Conservation (phyloP, 306 rosid species). For the Aeschynomene evenia region DNA sequence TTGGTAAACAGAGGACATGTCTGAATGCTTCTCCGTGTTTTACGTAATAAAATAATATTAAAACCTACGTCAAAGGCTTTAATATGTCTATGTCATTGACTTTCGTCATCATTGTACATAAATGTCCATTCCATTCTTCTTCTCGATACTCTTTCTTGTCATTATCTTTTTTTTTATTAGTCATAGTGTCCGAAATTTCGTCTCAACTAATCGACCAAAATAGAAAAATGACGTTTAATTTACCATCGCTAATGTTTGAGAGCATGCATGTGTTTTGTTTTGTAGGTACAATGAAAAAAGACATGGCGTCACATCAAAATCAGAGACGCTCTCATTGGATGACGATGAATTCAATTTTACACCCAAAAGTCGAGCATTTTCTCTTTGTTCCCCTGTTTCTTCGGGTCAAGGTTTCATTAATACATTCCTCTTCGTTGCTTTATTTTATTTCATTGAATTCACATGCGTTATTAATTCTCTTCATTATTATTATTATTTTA, state of each 20-base stretch:
- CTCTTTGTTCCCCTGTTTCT: slow-evolving; percentile 31
- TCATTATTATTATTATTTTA: not conserved
- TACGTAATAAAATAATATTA: not conserved
- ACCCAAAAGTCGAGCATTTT: slow-evolving; percentile 14
- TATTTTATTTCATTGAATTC: too few relatives aligned
- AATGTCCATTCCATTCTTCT: too few relatives aligned
- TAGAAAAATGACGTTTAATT: not conserved
- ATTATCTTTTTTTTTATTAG: too few relatives aligned
- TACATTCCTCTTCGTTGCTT: not conserved
- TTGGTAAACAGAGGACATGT: not conserved
- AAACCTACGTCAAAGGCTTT: not conserved
- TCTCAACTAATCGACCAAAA: too few relatives aligned
- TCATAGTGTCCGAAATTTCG: too few relatives aligned
- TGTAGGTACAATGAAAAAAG: slow-evolving; percentile 37
- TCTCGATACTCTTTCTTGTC: too few relatives aligned
- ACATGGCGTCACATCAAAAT: not conserved
- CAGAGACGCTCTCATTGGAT: slow-evolving; percentile 10
- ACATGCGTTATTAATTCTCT: not conserved
- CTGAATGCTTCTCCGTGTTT: not conserved
- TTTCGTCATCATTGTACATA: too few relatives aligned
- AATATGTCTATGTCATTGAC: not conserved
- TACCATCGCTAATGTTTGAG: slow-evolving; percentile 14
- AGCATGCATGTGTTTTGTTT: slow-evolving; percentile 17
- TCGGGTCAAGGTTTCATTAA: slow-evolving; percentile 49
- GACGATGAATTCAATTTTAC: slow-evolving; percentile 16